phyloP scores from a whole-genome alignment of 345 rosid genomes.

The Eucalyptus urophylla region DNA sequence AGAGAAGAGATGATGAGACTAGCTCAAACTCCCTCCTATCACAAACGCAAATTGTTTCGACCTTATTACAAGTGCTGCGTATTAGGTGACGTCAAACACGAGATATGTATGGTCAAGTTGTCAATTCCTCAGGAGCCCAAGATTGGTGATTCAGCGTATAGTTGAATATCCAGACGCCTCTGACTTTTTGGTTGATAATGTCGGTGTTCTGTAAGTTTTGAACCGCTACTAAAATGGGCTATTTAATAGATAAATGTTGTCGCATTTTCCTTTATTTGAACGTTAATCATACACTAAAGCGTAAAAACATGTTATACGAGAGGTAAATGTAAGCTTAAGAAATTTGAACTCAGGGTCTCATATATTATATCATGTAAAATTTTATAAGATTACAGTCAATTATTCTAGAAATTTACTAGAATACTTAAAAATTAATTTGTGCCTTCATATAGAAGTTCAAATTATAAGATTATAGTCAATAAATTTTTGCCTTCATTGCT shows the following conservation, averaged over 20 bases:
- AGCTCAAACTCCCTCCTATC: no score
- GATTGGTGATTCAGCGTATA: neutral
- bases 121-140: neutral
- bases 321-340: neutral
- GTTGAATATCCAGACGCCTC: neutral
- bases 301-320: neutral
- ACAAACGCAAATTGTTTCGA: neutral
- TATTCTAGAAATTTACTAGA: neutral
- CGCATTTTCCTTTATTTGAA: neutral
- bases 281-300: neutral
- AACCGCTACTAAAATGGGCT: neutral
- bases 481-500: no score
- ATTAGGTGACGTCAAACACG: neutral
- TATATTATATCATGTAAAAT: neutral
- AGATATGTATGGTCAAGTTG: neutral
- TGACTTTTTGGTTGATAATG: neutral
- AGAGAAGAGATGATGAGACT: no score
- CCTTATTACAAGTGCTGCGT: neutral
- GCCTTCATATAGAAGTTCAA: neutral
- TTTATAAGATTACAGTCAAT: neutral
- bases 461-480: no score
- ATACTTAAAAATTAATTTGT: no score
- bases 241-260: neutral
- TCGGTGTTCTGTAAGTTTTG: neutral
- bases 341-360: rapidly evolving